Evolutionary conservation across 2,329 filamentous ascomycete species (phyloP).

Genomic region (Sporothrix sp.): DNA sequence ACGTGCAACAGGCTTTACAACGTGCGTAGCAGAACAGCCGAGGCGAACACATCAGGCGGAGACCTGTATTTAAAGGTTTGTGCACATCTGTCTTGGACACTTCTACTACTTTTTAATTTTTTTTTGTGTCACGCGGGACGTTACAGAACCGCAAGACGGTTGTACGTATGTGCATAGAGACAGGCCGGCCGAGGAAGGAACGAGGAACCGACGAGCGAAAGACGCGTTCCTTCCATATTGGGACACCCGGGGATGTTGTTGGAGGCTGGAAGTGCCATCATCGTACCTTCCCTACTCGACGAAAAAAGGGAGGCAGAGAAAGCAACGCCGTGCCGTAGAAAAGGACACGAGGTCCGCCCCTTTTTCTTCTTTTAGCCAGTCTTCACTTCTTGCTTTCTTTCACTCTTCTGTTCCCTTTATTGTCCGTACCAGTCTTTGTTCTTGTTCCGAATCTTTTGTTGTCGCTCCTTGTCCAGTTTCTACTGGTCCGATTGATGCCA

Average conservation of each 20-base stretch:
- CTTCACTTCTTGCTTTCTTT: too few relatives aligned
- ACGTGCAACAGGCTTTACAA: too few relatives aligned
- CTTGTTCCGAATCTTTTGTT: not conserved
- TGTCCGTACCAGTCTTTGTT: not conserved
- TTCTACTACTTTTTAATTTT: not conserved
- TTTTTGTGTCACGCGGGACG: not conserved
- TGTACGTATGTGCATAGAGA: not conserved
- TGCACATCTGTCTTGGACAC: too few relatives aligned
- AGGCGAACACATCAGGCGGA: too few relatives aligned
- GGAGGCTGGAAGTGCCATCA: too few relatives aligned
- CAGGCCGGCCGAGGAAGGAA: slow-evolving; percentile 2
- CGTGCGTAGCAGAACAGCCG: not conserved
- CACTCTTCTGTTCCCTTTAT: slow-evolving; percentile 1
- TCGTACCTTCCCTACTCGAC: not conserved
- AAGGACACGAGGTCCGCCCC: not conserved
- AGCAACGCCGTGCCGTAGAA: not conserved
- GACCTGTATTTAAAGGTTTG: too few relatives aligned
- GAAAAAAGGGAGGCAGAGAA: not conserved
- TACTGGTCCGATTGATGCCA: too few relatives aligned
- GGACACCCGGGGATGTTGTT: too few relatives aligned
- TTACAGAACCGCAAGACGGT: slow-evolving; percentile 1
- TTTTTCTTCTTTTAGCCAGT: not conserved
- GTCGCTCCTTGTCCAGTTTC: too few relatives aligned
- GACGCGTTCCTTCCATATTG: not conserved
- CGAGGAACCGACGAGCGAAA: not conserved